Conservation (phyloP, 169 alveolate genomes). For the Perkinsus marinus region DNA sequence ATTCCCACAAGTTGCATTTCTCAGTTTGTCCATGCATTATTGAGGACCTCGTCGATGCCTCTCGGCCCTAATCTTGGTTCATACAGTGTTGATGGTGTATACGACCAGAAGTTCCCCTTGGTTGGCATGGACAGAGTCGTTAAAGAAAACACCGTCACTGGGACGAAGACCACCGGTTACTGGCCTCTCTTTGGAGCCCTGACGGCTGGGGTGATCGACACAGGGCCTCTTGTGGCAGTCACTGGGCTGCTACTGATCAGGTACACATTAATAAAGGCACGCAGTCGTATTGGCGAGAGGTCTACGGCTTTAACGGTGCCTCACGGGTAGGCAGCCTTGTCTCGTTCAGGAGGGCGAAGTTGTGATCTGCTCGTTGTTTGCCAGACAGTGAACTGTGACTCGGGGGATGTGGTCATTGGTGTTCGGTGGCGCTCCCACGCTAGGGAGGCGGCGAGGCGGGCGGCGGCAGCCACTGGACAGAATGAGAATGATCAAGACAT, state of each 20-base stretch:
- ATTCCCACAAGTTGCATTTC: background rate
- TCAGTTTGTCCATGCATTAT: background rate
- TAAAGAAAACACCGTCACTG: background rate
- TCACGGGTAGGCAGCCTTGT: background rate
- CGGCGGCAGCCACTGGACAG: background rate
- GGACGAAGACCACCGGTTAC: background rate
- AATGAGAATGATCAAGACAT: background rate
- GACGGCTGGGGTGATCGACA: background rate
- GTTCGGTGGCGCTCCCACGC: background rate
- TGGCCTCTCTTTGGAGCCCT: background rate
- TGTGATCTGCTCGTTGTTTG: background rate
- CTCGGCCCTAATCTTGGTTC: background rate
- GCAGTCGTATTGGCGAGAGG: background rate
- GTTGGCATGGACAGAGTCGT: background rate
- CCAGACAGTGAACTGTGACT: background rate
- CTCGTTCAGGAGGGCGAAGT: background rate
- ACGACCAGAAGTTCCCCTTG: background rate
- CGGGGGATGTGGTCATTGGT: background rate
- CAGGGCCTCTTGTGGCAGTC: too few species aligned
- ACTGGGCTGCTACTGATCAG: background rate
- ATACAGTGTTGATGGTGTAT: background rate
- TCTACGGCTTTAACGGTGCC: background rate
- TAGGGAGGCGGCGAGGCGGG: background rate
- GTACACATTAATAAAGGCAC: background rate
- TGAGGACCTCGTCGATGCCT: background rate